Evolutionary conservation across 2,329 filamentous ascomycete species (phyloP).

Genomic region (Claviceps capensis): DNA sequence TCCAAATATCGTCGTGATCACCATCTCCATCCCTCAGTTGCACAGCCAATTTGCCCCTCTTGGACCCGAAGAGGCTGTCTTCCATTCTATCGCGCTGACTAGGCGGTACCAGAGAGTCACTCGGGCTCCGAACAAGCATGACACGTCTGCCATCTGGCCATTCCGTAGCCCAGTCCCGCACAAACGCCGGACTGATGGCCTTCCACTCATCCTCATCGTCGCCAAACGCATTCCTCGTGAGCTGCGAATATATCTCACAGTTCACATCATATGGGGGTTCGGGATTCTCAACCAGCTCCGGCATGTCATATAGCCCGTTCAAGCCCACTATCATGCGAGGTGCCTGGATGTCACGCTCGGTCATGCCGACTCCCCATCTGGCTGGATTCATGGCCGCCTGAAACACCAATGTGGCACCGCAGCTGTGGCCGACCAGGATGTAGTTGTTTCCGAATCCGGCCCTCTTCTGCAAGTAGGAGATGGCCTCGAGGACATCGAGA

Average conservation of each 20-base stretch:
- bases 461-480: constrained; percentile 28
- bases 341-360: constrained; percentile 5
- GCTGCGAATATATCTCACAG: constrained; percentile 23
- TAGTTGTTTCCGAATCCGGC: constrained; percentile 30
- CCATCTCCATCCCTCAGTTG: constrained; percentile 2
- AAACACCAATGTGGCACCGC: constrained; percentile 39
- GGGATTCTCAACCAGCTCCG: constrained; percentile 12
- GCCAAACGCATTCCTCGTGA: constrained; percentile 35
- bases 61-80: constrained; percentile 1
- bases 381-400: constrained; percentile 24
- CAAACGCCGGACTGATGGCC: constrained; percentile 23
- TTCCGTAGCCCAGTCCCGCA: constrained; percentile 3
- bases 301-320: constrained; percentile 39
- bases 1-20: constrained; percentile 2
- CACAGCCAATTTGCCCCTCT: not conserved
- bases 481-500: constrained; percentile 32
- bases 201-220: constrained; percentile 23
- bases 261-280: constrained; percentile 20
- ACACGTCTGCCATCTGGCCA: constrained; percentile 7
- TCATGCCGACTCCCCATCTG: constrained; percentile 5
- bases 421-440: constrained; percentile 42
- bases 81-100: constrained; percentile 6
- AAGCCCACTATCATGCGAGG: constrained; percentile 29
- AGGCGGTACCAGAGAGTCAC: constrained; percentile 6
- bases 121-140: constrained; percentile 6